phyloP scores from a whole-genome alignment of 805 yeast genomes.

The Candida sanyiensis region DNA sequence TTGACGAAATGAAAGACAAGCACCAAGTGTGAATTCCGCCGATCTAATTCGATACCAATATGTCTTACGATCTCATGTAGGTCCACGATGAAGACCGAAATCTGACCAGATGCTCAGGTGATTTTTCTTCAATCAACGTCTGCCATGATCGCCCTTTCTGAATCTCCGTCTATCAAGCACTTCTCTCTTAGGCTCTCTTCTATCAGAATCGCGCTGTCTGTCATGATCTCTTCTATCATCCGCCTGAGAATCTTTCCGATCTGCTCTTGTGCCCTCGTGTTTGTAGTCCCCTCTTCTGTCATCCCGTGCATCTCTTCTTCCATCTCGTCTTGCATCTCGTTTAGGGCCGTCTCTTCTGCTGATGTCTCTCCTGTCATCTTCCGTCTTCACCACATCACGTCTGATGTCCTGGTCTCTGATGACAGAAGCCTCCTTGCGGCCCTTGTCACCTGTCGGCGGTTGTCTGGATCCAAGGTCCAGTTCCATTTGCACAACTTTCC shows the following conservation, averaged over 20 bases:
- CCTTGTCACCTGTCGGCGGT: background rate
- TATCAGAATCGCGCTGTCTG: too few species aligned
- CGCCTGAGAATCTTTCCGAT: background rate
- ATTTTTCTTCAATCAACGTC: too few species aligned
- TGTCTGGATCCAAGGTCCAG: background rate
- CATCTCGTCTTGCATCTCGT: conserved; percentile 1
- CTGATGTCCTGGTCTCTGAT: background rate
- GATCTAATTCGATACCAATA: too few species aligned
- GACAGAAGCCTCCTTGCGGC: conserved; percentile 1
- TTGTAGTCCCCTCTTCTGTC: background rate
- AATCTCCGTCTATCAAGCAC: background rate
- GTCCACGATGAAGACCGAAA: too few species aligned
- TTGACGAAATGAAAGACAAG: conserved; percentile 1
- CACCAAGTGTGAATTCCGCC: too few species aligned
- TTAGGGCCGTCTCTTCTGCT: background rate
- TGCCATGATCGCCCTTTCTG: background rate
- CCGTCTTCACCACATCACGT: background rate
- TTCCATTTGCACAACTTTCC: too few species aligned
- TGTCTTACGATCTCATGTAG: too few species aligned
- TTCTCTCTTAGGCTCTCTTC: conserved; percentile 1
- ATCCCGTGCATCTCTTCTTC: background rate
- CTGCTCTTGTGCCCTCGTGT: background rate
- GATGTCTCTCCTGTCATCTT: conserved; percentile 2
- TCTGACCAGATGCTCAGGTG: too few species aligned
- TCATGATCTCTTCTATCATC: background rate